Base-by-base conservation (phyloP, 169 alveolate genomes). In the Ichthyophthirius multifiliis region DNA sequence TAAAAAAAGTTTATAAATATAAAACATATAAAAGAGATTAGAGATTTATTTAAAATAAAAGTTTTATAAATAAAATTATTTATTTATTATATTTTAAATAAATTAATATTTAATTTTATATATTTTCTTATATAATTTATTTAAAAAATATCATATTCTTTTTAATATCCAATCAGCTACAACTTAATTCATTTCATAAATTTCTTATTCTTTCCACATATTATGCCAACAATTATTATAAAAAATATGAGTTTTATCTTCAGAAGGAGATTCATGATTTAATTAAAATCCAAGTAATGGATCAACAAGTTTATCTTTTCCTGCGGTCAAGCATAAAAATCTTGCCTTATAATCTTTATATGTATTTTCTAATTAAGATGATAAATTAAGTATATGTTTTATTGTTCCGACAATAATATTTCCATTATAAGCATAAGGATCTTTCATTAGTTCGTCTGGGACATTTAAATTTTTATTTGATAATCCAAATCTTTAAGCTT, bases 141-240 rank as follows among this genome's bases (percentile, higher is more conserved):
- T n/a, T n/a, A n/a, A n/a, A n/a, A n/a, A 10, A 15, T 47, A 27
- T 79, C 81, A 79, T 23, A 79, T 34, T 71, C 86, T 79, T 55
- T 67, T 5, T 65, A 41, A 55, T 35, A 79, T 46, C 86, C 86
- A 79, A 16, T 79, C 74, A 7, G 43, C 20, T 6, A 73, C 78
- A 39, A 67, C 45, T 65, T 74, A 74, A 10, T 67, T 67, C 0
- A 73, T 73, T 46, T 65, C 78, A 31, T 44, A 30, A 3, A 79
- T 67, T 31, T 79, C 86, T 23, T 45, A 37, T 9, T 79, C 86
- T 45, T 55, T 67, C 86, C 86, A 79, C 15, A 81, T 47, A 73
- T 81, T 76, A 18, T 81, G 82, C 85, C 86, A 81, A 23, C 48
- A 31, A 43, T 81, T 71, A 30, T 81, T 82, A 55, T 81, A 81